Conservation (phyloP, 192 early-diverging fungal genomes). For the Phycomyces blakesleeanus region DNA sequence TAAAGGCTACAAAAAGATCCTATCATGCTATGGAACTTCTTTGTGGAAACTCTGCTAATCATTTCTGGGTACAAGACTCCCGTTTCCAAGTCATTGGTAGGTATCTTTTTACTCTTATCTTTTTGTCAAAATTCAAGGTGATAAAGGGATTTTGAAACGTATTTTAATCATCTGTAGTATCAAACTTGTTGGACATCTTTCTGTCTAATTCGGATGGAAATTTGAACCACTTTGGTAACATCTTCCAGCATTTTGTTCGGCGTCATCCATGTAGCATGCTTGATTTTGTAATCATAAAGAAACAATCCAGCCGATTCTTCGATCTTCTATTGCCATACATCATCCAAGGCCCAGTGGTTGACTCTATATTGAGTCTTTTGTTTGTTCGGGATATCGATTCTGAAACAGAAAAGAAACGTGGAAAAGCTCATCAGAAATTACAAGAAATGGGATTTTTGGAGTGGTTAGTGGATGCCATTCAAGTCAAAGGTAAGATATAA, state of each 20-base stretch:
- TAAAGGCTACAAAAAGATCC: slow-evolving; percentile 31
- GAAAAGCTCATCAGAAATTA: slow-evolving; percentile 7
- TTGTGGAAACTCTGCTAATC: slow-evolving; percentile 20
- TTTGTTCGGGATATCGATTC: slow-evolving; percentile 25
- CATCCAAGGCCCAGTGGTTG: slow-evolving; percentile 15
- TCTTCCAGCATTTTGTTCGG: slow-evolving; percentile 26
- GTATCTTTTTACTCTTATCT: neutral
- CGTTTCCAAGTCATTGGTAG: slow-evolving; percentile 28
- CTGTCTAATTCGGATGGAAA: slow-evolving; percentile 27
- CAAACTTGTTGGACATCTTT: slow-evolving; percentile 20
- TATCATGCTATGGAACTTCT: slow-evolving; percentile 38
- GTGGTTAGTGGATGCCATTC: slow-evolving; percentile 18
- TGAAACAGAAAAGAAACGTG: slow-evolving; percentile 23
- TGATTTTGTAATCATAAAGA: slow-evolving; percentile 17
- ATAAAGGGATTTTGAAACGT: neutral
- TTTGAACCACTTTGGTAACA: slow-evolving; percentile 32
- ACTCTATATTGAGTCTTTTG: slow-evolving; percentile 14
- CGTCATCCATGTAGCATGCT: slow-evolving; percentile 28
- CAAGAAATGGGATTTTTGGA: slow-evolving; percentile 16
- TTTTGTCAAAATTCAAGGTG: too few relatives aligned
- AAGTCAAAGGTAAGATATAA: slow-evolving; percentile 11
- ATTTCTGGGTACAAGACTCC: slow-evolving; percentile 26
- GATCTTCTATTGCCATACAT: slow-evolving; percentile 31
- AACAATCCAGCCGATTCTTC: slow-evolving; percentile 19
- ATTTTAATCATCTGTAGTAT: slow-evolving; percentile 4